phyloP scores from a whole-genome alignment of 352 stramenopile genomes.

The Phytophthora hybrid region DNA sequence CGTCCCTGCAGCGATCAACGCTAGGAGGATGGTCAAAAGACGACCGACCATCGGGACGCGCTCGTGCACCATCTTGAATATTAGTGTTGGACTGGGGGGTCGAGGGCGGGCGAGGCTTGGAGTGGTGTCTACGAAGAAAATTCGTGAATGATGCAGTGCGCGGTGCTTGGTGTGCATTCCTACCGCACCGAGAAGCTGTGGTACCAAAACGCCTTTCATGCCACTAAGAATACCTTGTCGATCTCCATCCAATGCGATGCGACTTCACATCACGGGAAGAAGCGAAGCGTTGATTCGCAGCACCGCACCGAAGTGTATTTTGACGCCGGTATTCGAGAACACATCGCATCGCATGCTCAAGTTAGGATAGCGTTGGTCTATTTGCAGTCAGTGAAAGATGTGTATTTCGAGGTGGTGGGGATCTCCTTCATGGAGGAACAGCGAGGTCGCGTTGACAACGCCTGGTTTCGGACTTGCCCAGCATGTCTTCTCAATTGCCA shows the following conservation, averaged over 20 bases:
- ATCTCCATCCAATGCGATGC: conserved; percentile 20
- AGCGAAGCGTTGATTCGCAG: not conserved
- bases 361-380: conserved; percentile 8
- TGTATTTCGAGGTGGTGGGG: conserved; percentile 21
- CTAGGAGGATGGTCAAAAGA: conserved; percentile 50
- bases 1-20: conserved; percentile 50
- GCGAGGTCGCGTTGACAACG: not conserved
- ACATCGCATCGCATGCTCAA: conserved; percentile 14
- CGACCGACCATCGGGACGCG: conserved; percentile 51
- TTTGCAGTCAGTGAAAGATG: conserved; percentile 1
- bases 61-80: conserved; percentile 48
- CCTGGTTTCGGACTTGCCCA: conserved; percentile 9
- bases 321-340: not conserved
- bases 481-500: conserved; percentile 17
- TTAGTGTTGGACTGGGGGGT: not conserved
- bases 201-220: not conserved
- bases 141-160: conserved; percentile 18
- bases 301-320: conserved; percentile 10
- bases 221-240: conserved; percentile 27
- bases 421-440: not conserved
- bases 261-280: conserved; percentile 5
- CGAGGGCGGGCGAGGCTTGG: not conserved
- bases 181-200: not conserved
- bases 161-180: not conserved
- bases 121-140: conserved; percentile 18